Conservation (phyloP, 176 grass and related monocot genomes). For the sorghum (Sorghum bicolor) region Sorghum_bicolor_NCBIv3 NC_012871.2:59116001-59116500, state of each 20-base stretch:
- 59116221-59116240: background rate
- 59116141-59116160: background rate
- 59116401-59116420: no score
- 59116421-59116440: no score
- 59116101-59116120: background rate
- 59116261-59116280: background rate
- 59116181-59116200: background rate
- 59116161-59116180: background rate
- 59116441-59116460: no score
- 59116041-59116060: background rate
- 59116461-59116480: no score
- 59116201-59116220: background rate
- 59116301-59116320: background rate
- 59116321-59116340: background rate
- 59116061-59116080: background rate
- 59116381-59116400: background rate
- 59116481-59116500: no score
- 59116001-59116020: slow-evolving; percentile 3
- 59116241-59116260: background rate
- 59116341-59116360: background rate
- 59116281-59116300: background rate
- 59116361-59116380: background rate
- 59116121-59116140: background rate
- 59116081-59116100: background rate
- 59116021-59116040: slow-evolving; percentile 25